A percentile compares a stretch with the other conserved stretches of the same genome.
phyloP scores from a whole-genome alignment of 352 stramenopile species.

The Pythium biforme region DNA sequence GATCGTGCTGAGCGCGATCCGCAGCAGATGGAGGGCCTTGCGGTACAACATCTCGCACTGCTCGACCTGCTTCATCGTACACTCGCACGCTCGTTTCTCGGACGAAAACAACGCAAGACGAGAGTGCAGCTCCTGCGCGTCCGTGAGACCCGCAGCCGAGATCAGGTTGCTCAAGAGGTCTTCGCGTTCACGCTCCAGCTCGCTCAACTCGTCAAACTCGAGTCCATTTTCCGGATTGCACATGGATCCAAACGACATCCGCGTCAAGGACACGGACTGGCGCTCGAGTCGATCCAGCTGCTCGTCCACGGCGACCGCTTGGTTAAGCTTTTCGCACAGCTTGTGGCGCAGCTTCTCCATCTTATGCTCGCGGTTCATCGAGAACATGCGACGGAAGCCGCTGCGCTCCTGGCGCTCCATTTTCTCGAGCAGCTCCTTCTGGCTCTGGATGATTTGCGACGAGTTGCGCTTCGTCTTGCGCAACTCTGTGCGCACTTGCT shows the following conservation, averaged over 20 bases:
- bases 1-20: slow-evolving; percentile 63
- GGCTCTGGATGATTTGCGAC: slow-evolving; percentile 72
- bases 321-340: slow-evolving; percentile 67
- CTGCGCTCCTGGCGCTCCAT: slow-evolving; percentile 73
- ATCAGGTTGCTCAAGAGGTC: slow-evolving; percentile 71
- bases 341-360: slow-evolving; percentile 74
- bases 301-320: slow-evolving; percentile 64
- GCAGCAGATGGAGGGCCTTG: slow-evolving; percentile 72
- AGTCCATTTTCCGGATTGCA: slow-evolving; percentile 14
- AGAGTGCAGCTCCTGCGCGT: slow-evolving; percentile 68
- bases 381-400: slow-evolving; percentile 63
- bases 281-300: slow-evolving; percentile 65
- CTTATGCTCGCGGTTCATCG: slow-evolving; percentile 64
- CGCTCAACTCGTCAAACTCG: slow-evolving; percentile 49
- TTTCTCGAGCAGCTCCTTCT: slow-evolving; percentile 82
- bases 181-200: slow-evolving; percentile 69
- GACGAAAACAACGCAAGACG: slow-evolving; percentile 71
- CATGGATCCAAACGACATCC: slow-evolving; percentile 45
- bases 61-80: slow-evolving; percentile 77
- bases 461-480: slow-evolving; percentile 62
- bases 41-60: slow-evolving; percentile 67
- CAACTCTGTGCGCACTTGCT: slow-evolving; percentile 41
- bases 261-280: slow-evolving; percentile 59
- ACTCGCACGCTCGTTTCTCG: slow-evolving; percentile 77
- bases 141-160: slow-evolving; percentile 50